Evolutionary conservation across 352 stramenopile species (phyloP), one percentile per base, ranked within the genome.

Genomic region (Globisporangium perplexum): DNA sequence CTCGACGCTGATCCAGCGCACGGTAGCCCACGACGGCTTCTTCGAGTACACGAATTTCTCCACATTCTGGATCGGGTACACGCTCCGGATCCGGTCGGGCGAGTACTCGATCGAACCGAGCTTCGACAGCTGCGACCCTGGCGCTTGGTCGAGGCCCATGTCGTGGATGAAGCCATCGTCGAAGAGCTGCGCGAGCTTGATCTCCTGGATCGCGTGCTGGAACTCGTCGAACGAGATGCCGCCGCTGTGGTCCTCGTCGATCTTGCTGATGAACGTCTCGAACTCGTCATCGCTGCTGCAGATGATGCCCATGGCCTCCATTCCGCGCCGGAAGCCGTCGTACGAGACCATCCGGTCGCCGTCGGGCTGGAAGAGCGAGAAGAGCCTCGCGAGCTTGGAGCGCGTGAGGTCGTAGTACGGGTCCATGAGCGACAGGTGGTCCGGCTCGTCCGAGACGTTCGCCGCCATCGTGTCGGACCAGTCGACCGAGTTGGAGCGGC

Each of bases 171-270:
- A 83, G 18, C 76, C 68, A 7, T 72, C 66, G 46, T 69, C 85
- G 50, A 96, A 93, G 50, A 96, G 74, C 43, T 95, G 82, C 18
- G 84, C 84, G 39, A 95, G 55, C 62, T 96, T 96, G 56, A 96
- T 89, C 61, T 91, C 85, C 43, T 95, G 86, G 26, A 96, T 83
- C n/a, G 81, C 83, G 38, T 86, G 80, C 50, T 90, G 65, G 65
- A 96, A 96, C 51, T 96, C 84, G 23, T 86, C 69, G 62, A 86
- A 92, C 41, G 82, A 83, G 58, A 96, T 95, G 28, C 79, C 74
- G 23, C 83, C 83, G 65, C 86, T 91, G 47, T 79, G 66, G 49
- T 96, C 82, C 50, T 90, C 72, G 56, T 96, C 83, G 10, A 94
- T 69, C 51, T 91, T 85, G 0, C 69, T 45, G 26, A 94, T 85